phyloP scores from a whole-genome alignment of 164 flowering plant species.

The Taxillus chinensis region DNA sequence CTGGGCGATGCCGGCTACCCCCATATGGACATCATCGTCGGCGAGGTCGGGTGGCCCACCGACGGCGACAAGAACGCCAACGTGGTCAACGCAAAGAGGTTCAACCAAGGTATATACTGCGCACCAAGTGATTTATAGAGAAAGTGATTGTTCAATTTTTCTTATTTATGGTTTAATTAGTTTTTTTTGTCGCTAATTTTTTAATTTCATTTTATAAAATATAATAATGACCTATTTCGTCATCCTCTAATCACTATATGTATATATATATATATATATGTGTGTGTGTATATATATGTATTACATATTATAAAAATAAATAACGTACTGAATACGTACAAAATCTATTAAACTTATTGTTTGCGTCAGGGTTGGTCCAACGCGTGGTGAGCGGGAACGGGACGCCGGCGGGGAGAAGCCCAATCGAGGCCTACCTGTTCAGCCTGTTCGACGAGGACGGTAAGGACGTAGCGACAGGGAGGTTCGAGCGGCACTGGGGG shows the following conservation, averaged over 20 bases:
- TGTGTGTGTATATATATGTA: too few relatives aligned
- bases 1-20: constrained; percentile 56
- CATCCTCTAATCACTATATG: too few relatives aligned
- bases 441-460: constrained; percentile 73
- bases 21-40: constrained; percentile 56
- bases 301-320: too few relatives aligned
- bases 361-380: constrained; percentile 23
- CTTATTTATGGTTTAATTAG: too few relatives aligned
- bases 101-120: constrained; percentile 49
- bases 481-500: constrained; percentile 95
- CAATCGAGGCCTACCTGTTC: constrained; percentile 53
- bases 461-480: constrained; percentile 74
- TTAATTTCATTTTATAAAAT: too few relatives aligned
- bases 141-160: too few relatives aligned
- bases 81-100: constrained; percentile 43
- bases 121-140: too few relatives aligned
- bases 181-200: too few relatives aligned
- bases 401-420: constrained; percentile 55
- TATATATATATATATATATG: too few relatives aligned
- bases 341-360: too few relatives aligned
- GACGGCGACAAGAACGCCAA: constrained; percentile 73
- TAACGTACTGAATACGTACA: too few relatives aligned
- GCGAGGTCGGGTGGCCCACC: constrained; percentile 99
- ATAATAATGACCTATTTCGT: too few relatives aligned
- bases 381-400: constrained; percentile 56